A percentile compares a stretch with the other conserved stretches of the same genome.
Evolutionary conservation across 1,139 yeast species (phyloP).

Genomic region (Kodamaea arcana): DNA sequence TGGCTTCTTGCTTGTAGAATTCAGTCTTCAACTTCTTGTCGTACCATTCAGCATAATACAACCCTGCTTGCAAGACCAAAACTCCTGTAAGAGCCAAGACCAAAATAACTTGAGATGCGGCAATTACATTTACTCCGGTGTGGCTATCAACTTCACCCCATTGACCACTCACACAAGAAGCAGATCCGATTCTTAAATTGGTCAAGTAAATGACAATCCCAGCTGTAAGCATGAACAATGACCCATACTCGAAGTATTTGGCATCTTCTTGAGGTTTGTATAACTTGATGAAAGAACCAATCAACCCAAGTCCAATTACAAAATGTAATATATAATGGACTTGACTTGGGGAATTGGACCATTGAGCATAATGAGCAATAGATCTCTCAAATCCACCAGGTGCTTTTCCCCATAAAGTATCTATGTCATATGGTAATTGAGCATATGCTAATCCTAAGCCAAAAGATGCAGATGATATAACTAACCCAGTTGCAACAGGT

Average conservation of each 20-base stretch:
- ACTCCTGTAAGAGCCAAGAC: slow-evolving; percentile 73
- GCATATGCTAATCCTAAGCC: slow-evolving; percentile 75
- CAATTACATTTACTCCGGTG: slow-evolving; percentile 88
- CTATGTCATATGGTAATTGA: slow-evolving; percentile 78
- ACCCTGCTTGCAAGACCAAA: slow-evolving; percentile 77
- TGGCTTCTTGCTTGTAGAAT: slow-evolving; percentile 45
- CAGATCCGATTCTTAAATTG: slow-evolving; percentile 78
- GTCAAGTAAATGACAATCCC: slow-evolving; percentile 78
- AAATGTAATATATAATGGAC: slow-evolving; percentile 61
- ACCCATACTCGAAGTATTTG: slow-evolving; percentile 84
- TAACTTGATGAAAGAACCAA: slow-evolving; percentile 73
- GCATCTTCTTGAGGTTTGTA: slow-evolving; percentile 83
- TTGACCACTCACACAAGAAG: slow-evolving; percentile 61
- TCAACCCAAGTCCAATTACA: slow-evolving; percentile 57
- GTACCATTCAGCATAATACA: slow-evolving; percentile 84
- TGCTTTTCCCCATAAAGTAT: slow-evolving; percentile 62
- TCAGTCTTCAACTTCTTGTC: slow-evolving; percentile 53
- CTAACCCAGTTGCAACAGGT: slow-evolving; percentile 48
- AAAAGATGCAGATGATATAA: slow-evolving; percentile 58
- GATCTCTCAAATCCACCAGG: slow-evolving; percentile 60
- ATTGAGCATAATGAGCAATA: slow-evolving; percentile 64
- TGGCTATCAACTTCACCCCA: slow-evolving; percentile 93
- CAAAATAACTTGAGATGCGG: slow-evolving; percentile 81
- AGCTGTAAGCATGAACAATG: slow-evolving; percentile 65
- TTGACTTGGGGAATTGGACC: slow-evolving; percentile 62